Percentiles rank a stretch among this genome's conserved stretches.
Conservation (phyloP, 1,284 basidiomycete genomes). For the Fomitopsis schrenkii region DNA sequence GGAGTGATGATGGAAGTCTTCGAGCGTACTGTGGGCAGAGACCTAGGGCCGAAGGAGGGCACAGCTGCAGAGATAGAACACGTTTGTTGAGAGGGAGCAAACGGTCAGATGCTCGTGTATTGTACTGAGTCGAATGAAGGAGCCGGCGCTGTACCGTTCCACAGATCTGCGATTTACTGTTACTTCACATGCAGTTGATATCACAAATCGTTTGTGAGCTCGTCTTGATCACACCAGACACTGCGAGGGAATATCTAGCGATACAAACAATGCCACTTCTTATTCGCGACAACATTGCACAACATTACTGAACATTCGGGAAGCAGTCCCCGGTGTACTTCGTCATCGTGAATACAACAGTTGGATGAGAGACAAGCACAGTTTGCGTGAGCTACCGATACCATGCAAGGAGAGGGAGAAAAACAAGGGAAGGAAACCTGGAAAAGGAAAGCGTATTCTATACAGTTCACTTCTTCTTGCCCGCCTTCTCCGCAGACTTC, state of each 20-base stretch:
- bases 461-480: slow-evolving; percentile 88
- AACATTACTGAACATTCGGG: slow-evolving; percentile 32
- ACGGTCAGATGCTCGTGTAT: background rate
- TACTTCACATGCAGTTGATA: no score
- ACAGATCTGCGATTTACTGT: no score
- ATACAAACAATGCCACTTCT: slow-evolving; percentile 32
- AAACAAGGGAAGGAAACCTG: slow-evolving; percentile 38
- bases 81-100: slow-evolving; percentile 52
- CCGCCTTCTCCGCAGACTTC: slow-evolving; percentile 94
- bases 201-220: no score
- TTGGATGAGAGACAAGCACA: slow-evolving; percentile 38
- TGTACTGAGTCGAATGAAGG: no score
- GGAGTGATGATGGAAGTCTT: slow-evolving; percentile 92
- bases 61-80: slow-evolving; percentile 56
- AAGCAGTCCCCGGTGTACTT: slow-evolving; percentile 22
- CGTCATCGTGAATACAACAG: slow-evolving; percentile 36
- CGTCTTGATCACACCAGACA: background rate
- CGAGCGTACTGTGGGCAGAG: slow-evolving; percentile 78
- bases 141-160: no score
- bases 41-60: slow-evolving; percentile 65
- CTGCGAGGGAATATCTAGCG: slow-evolving; percentile 10
- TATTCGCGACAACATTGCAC: slow-evolving; percentile 29
- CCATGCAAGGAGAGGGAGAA: slow-evolving; percentile 33
- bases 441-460: slow-evolving; percentile 44
- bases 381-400: slow-evolving; percentile 41